These are phyloP conservation scores for Musa troglodytarum DNA, from an alignment of 176 grass and related monocot species.

Conservation along the genomic window DNA sequence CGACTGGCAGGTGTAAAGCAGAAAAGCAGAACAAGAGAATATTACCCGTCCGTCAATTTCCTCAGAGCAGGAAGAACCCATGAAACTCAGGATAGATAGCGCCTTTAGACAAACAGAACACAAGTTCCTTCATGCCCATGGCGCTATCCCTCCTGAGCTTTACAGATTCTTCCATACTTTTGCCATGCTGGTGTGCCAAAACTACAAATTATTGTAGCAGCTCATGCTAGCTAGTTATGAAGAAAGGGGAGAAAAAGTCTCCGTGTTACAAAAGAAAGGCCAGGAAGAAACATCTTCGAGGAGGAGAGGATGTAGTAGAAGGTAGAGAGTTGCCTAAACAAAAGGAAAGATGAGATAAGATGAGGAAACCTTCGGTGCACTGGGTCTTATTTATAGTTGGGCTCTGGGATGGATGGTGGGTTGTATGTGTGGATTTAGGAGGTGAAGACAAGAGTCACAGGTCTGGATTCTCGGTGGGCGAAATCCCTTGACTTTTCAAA, in stretches of 20 bases:
- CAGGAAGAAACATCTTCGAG: not conserved
- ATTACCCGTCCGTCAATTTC: not conserved
- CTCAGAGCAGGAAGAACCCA: not conserved
- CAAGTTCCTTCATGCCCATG: not conserved
- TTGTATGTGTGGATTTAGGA: not conserved
- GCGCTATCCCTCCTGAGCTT: slow-evolving; percentile 3
- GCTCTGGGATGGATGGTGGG: not conserved
- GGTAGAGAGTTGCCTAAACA: not conserved
- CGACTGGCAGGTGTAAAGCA: not conserved
- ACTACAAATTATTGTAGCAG: not conserved
- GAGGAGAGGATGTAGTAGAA: not conserved
- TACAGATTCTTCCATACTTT: not conserved
- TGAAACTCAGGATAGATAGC: slow-evolving; percentile 4
- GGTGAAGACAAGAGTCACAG: not conserved
- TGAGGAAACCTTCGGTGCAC: not conserved
- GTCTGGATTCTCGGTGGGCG: not conserved
- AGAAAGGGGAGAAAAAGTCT: not conserved
- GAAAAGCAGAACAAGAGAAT: not conserved
- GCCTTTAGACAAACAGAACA: not conserved
- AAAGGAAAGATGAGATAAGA: not conserved
- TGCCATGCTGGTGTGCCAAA: not conserved
- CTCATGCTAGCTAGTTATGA: not conserved
- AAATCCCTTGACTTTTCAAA: not conserved
- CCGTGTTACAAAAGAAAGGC: too few species aligned
- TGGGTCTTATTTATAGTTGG: not conserved